Evolutionary conservation across 768 basidiomycete genomes (phyloP), one percentile per base, ranked within the genome.

Genomic region (Boletus rubroflammeus): DNA sequence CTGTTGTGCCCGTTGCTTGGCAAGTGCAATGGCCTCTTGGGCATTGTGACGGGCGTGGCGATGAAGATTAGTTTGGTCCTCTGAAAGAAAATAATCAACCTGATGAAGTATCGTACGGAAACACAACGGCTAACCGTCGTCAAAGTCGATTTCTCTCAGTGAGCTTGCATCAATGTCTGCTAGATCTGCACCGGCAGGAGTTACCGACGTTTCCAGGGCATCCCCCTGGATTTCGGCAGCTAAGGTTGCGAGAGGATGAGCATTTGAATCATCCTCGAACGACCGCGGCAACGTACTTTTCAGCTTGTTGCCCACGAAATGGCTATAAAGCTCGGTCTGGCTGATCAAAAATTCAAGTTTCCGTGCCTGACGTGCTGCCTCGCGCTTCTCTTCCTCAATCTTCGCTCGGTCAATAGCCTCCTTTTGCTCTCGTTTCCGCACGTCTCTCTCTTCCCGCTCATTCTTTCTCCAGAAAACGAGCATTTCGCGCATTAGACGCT

Each of bases 301-400:
- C 50, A 93, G 81, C 74, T 98, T 98, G 73, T 86, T 97, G 31
- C 96, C 96, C 54, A 99, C 94, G 80, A 99, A 98, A 75, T 99
- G 97, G 61, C 92, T 94, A 73, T 98, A 99, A 8, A 98, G 81
- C 69, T 99, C 97, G 4, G 97, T 98, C 72, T 98, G 96, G 55
- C 92, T 98, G 71, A 99, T 94, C 72, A 99, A 77, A 75, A 98
- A 99, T 74, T 99, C 97, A 25, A 99, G 83, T 71, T 98, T 98
- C 61, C 96, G 82, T 13, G 94, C 92, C 70, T 96, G 93, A 48
- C 97, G 79, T 36, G 94, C 89, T 13, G 90, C 88, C 72, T 99
- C 97, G 39, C 96, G 81, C 66, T 85, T 90, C 73, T 97, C 93
- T 69, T 96, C 94, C 70, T 96, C 93, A 31, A 91, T 72, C 70